Evolutionary conservation across 495 filamentous ascomycete species (phyloP), one percentile per base, ranked within the genome.

Genomic region (Xylaria castorea): DNA sequence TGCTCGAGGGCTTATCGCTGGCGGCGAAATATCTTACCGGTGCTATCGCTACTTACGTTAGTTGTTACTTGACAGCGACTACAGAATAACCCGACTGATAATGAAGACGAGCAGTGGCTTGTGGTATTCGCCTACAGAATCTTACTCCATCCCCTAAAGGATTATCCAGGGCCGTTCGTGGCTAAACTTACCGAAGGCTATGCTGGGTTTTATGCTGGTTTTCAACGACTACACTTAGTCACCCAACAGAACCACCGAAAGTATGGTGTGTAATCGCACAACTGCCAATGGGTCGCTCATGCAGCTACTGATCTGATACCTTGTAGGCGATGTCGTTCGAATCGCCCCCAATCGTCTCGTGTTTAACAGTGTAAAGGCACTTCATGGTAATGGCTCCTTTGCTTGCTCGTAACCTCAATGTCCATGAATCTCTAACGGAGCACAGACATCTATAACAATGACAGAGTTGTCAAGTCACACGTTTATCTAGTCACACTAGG

Each of bases 121-220:
- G 32, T 51, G 16, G 61, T 71, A 5, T 66, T 74, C 53, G 44
- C 50, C 38, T 78, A 78, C n/a, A 42, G 71, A 32, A 12, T 70
- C 34, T 75, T 71, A n/a, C 66, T 83, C 16, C 80, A 83, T 68
- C 80, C 81, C 1, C 74, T 81, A 0, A 72, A 76, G 20, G 70
- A 81, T 53, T 89, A 87, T 67, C 87, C 87, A 0, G 88, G 87
- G 0, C 88, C 87, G 0, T 76, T 84, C 9, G 58, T 85, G 0
- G 84, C 81, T n/a, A 82, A 81, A 40, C 50, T 85, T 12, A 83
- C 85, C 1, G 77, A 81, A 46, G 78, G 79, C 61, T 83, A 85
- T 71, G 61, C 72, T 7, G 81, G 79, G 11, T 83, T 83, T 53
- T 78, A 87, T 76, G 77, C 83, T 7, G 79, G 74, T 25, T 71